Evolutionary conservation across 108 stramenopile species (phyloP).

Genomic region (Schizochytrium sp.): DNA sequence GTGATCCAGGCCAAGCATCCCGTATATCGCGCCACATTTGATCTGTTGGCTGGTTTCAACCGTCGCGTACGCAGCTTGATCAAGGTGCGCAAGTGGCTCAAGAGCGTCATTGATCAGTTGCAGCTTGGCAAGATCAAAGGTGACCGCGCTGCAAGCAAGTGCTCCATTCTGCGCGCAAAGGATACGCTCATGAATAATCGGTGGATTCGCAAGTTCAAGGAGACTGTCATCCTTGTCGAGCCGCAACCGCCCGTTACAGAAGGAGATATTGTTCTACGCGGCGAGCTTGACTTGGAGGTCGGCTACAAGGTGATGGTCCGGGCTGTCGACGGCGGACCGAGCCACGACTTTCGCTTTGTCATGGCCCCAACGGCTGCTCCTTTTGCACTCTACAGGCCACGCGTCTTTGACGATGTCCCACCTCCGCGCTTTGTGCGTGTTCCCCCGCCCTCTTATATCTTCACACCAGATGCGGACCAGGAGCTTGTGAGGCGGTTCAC

Average conservation of each 20-base stretch:
- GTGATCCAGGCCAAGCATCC: slow-evolving; percentile 51
- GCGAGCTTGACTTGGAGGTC: slow-evolving; percentile 17
- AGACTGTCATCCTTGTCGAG: slow-evolving; percentile 40
- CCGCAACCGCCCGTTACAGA: slow-evolving; percentile 29
- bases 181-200: slow-evolving; percentile 37
- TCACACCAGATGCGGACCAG: neutral
- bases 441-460: neutral
- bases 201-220: slow-evolving; percentile 25
- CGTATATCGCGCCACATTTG: slow-evolving; percentile 46
- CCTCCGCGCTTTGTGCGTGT: neutral
- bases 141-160: neutral
- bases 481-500: neutral
- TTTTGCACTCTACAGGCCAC: neutral
- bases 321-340: neutral
- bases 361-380: neutral
- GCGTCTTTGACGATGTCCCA: neutral
- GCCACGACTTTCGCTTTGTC: neutral
- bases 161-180: slow-evolving; percentile 37
- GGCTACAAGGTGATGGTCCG: slow-evolving; percentile 25
- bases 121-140: slow-evolving; percentile 3
- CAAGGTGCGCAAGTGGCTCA: slow-evolving; percentile 41
- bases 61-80: slow-evolving; percentile 23
- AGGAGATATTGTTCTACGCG: neutral
- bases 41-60: slow-evolving; percentile 46
- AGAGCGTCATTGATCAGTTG: slow-evolving; percentile 43